phyloP scores from a whole-genome alignment of 768 basidiomycete species.

The Russula vinacea region DNA sequence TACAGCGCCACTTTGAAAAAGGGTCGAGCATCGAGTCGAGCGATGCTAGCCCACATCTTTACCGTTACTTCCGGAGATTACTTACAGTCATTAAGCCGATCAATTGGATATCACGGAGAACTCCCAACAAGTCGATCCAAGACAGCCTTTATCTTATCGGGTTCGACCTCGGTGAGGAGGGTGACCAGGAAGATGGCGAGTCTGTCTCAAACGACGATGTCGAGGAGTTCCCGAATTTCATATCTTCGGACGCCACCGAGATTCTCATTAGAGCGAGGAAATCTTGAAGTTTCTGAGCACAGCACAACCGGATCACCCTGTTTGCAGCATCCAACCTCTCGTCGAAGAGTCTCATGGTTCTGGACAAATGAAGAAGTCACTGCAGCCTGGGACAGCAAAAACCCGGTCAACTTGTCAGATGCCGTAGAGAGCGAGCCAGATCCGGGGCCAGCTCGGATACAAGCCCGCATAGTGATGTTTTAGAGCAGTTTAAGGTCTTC shows the following conservation, averaged over 20 bases:
- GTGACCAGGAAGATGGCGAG: constrained; percentile 39
- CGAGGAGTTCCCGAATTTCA: constrained; percentile 58
- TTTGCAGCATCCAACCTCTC: constrained; percentile 40
- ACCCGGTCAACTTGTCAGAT: not conserved
- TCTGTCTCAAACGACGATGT: constrained; percentile 37
- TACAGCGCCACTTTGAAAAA: constrained; percentile 52
- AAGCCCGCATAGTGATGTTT: not conserved
- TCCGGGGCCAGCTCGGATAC: not conserved
- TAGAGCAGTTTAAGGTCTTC: constrained; percentile 50
- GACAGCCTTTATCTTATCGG: constrained; percentile 9
- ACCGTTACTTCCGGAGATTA: constrained; percentile 62
- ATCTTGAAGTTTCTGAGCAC: constrained; percentile 63
- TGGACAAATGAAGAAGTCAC: constrained; percentile 58
- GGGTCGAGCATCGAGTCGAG: constrained; percentile 50
- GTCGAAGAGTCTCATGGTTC: constrained; percentile 50
- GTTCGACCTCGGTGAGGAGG: constrained; percentile 42
- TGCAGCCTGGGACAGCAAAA: constrained; percentile 41
- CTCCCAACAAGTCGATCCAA: constrained; percentile 16
- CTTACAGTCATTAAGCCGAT: constrained; percentile 52
- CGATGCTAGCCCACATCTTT: constrained; percentile 65
- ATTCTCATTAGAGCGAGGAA: constrained; percentile 63
- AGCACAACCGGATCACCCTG: constrained; percentile 61
- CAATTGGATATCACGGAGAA: constrained; percentile 49
- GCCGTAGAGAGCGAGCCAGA: not conserved
- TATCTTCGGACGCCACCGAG: constrained; percentile 49